Base-by-base conservation (phyloP, 305 asterid genomes). In the Fraxinus ornus region DNA sequence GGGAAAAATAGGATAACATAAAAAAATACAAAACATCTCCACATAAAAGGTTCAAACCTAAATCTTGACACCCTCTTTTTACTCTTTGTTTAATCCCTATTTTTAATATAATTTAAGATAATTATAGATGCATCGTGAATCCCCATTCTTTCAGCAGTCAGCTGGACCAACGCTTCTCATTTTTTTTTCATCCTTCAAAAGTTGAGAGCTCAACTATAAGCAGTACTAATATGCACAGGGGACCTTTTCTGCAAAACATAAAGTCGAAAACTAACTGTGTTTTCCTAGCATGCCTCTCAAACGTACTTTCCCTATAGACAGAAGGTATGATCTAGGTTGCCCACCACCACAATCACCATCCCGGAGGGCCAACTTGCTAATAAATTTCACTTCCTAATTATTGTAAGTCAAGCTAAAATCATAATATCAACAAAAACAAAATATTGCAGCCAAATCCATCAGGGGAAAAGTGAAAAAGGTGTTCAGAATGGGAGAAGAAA, bases 21-120 rank as follows among this genome's bases (percentile, higher is more conserved):
- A 44, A 78, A 49, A 13, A 57, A 17, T 72, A 37, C 10, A 62
- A 7, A 21, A 36, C 9, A 47, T 83, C 60, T 15, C 47, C 15
- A 24, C 72, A 84, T 19, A 9, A 73, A 17, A 28, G 75, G 70
- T 79, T 80, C 77, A 77, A 82, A 33, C 26, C 24, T 37, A 39
- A 71, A 55, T 21, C 71, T 57, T 28, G 32, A 68, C 47, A 83
- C 9, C 62, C 39, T 33, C 39, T 70, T 70, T 70, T 62, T 21
- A 24, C 72, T 62, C 4, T 15, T 7, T 62, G 33, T 24, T 22
- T 62, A 62, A 62, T 22, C 17, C 33, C 72, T 62, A 22, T 0
- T 8, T 22, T 22, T 62, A 12, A 62, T 24, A 62, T 62, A 62
- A 8, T 62, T 62, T 22, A 22, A 62, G 72, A 62, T 62, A 21